Percentiles rank a stretch among this genome's conserved stretches.
Conservation (phyloP, 2,329 filamentous ascomycete genomes). For the Fusarium oxysporum region DNA sequence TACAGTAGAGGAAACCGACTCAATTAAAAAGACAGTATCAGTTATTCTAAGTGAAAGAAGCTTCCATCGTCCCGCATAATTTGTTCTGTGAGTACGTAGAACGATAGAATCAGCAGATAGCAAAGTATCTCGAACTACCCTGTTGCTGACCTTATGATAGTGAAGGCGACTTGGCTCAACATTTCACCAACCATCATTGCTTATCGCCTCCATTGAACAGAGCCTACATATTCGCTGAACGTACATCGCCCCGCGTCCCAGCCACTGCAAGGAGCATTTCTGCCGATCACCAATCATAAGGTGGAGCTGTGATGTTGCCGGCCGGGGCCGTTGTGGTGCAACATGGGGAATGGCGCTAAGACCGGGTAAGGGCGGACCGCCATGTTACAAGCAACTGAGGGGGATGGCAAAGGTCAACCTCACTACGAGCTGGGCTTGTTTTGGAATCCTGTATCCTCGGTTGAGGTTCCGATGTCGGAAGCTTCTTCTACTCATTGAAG, state of each 20-base stretch:
- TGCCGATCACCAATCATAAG: neutral
- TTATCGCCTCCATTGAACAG: neutral
- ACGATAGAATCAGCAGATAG: too few species aligned
- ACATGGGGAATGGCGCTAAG: neutral
- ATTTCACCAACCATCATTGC: neutral
- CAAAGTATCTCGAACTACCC: neutral
- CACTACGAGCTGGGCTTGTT: neutral
- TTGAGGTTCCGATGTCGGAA: slow-evolving; percentile 13
- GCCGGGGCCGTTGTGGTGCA: neutral
- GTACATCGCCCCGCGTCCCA: rapidly evolving
- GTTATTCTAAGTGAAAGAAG: neutral
- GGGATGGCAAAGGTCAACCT: neutral
- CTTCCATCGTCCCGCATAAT: neutral
- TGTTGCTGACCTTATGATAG: neutral
- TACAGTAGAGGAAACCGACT: neutral
- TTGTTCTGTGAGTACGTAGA: too few species aligned
- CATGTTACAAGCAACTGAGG: neutral
- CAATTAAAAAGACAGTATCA: neutral
- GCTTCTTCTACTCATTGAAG: rapidly evolving
- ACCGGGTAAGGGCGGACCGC: slow-evolving; percentile 18
- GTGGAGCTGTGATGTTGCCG: neutral
- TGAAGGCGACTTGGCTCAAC: neutral
- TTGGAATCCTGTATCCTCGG: neutral
- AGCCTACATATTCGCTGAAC: rapidly evolving
- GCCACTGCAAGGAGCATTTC: neutral